A percentile compares a stretch with the other conserved stretches of the same genome.
phyloP scores from a whole-genome alignment of 1,284 basidiomycete genomes.

The Sporisorium scitamineum region DNA sequence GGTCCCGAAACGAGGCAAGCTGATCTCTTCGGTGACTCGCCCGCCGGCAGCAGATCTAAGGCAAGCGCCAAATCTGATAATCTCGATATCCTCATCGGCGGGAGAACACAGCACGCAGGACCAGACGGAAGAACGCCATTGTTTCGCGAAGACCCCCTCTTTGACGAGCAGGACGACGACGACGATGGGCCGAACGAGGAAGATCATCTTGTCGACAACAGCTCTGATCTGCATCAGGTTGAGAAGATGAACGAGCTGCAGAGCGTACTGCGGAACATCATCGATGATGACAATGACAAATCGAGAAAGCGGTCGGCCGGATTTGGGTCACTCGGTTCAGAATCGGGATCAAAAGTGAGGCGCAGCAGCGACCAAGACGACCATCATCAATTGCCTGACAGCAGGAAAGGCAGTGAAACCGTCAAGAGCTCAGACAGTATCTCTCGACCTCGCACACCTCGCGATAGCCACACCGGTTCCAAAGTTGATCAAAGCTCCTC shows the following conservation, averaged over 20 bases:
- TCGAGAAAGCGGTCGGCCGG: slow-evolving; percentile 10
- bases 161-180: slow-evolving; percentile 54
- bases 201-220: slow-evolving; percentile 33
- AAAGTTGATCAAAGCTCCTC: background rate
- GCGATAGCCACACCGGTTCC: background rate
- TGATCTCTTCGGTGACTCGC: slow-evolving; percentile 48
- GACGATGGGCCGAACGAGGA: slow-evolving; percentile 15
- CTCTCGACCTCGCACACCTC: slow-evolving; percentile 17
- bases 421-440: background rate
- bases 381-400: slow-evolving; percentile 14
- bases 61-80: slow-evolving; percentile 50
- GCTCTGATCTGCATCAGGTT: slow-evolving; percentile 43
- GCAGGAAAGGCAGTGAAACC: slow-evolving; percentile 12
- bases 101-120: slow-evolving; percentile 47
- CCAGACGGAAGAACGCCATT: slow-evolving; percentile 53
- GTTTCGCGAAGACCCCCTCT: slow-evolving; percentile 57
- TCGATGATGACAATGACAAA: slow-evolving; percentile 75
- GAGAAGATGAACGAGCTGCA: slow-evolving; percentile 75
- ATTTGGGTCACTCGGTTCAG: slow-evolving; percentile 15
- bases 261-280: slow-evolving; percentile 91
- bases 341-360: slow-evolving; percentile 11
- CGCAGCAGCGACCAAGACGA: slow-evolving; percentile 21
- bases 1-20: slow-evolving; percentile 22
- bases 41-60: slow-evolving; percentile 31
- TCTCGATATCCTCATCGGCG: slow-evolving; percentile 59